phyloP scores from a whole-genome alignment of 306 rosid species.

The Gastrolobium villosum region DNA sequence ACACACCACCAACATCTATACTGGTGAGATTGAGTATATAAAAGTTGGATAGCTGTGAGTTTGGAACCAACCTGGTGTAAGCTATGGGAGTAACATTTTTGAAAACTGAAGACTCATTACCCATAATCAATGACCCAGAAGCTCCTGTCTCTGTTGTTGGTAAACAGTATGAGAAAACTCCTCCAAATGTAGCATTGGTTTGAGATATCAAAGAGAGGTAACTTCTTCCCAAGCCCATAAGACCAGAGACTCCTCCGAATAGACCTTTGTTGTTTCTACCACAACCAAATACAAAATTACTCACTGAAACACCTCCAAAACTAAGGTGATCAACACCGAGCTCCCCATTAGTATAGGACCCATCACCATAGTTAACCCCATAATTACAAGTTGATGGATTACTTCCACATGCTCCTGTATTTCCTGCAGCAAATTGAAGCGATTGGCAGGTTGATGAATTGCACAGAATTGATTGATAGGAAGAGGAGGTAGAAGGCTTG shows the following conservation, averaged over 20 bases:
- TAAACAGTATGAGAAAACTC: slow-evolving; percentile 88
- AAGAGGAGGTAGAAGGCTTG: slow-evolving; percentile 69
- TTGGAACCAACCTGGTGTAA: slow-evolving; percentile 75
- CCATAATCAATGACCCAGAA: slow-evolving; percentile 84
- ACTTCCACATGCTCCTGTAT: slow-evolving; percentile 57
- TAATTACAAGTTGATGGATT: slow-evolving; percentile 60
- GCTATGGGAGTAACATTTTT: slow-evolving; percentile 73
- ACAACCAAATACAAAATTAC: slow-evolving; percentile 77
- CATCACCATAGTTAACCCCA: slow-evolving; percentile 78
- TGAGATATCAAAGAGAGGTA: slow-evolving; percentile 78
- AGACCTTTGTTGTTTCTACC: slow-evolving; percentile 82
- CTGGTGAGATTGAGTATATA: slow-evolving; percentile 82
- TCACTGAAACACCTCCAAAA: slow-evolving; percentile 59
- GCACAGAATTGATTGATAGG: slow-evolving; percentile 68
- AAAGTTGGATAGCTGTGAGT: slow-evolving; percentile 64
- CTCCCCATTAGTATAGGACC: slow-evolving; percentile 71
- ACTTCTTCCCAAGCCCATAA: slow-evolving; percentile 86
- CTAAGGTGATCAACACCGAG: slow-evolving; percentile 63
- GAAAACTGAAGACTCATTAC: slow-evolving; percentile 68
- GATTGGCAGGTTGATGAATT: slow-evolving; percentile 68
- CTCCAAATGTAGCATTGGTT: slow-evolving; percentile 67
- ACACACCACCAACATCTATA: slow-evolving; percentile 69
- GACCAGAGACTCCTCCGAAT: slow-evolving; percentile 85
- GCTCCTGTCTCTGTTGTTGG: slow-evolving; percentile 66
- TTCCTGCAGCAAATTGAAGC: slow-evolving; percentile 60